These are phyloP conservation scores for Cryptococcus depauperatus DNA, from an alignment of 1,284 basidiomycete genomes.

Conservation along the genomic window DNA sequence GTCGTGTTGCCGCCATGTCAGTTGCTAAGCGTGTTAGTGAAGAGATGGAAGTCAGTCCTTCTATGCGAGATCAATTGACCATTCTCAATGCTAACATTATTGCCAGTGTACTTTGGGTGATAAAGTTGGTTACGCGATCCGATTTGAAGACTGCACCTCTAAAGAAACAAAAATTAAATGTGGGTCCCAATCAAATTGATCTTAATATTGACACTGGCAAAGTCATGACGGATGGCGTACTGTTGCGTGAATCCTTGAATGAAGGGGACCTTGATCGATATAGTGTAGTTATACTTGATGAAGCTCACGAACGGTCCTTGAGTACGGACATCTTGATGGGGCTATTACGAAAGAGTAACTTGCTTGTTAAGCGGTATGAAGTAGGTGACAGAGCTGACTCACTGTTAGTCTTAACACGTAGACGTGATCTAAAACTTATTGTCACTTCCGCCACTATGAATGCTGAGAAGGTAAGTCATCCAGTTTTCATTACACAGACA, in stretches of 20 bases:
- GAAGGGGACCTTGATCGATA: conserved; percentile 93
- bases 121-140: conserved; percentile 90
- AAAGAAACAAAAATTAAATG: conserved; percentile 91
- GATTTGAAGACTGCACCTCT: conserved; percentile 94
- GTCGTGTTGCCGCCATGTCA: conserved; percentile 96
- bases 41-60: conserved; percentile 56
- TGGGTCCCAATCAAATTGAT: conserved; percentile 42
- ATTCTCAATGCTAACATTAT: conserved; percentile 2
- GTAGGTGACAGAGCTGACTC: background rate
- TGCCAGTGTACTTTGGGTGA: conserved; percentile 71
- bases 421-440: conserved; percentile 88
- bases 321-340: conserved; percentile 98
- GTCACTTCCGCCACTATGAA: conserved; percentile 99
- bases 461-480: conserved; percentile 70
- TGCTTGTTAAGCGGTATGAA: background rate
- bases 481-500: background rate
- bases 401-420: conserved; percentile 72
- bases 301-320: conserved; percentile 91
- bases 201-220: background rate
- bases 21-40: conserved; percentile 98
- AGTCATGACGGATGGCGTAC: conserved; percentile 98
- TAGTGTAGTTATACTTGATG: conserved; percentile 91
- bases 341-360: conserved; percentile 77
- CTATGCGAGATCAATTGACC: background rate
- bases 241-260: conserved; percentile 88